A percentile compares a stretch with the other conserved stretches of the same genome.
Evolutionary conservation across 495 filamentous ascomycete genomes (phyloP).

Genomic region (Hypoxylon lienhwacheense): DNA sequence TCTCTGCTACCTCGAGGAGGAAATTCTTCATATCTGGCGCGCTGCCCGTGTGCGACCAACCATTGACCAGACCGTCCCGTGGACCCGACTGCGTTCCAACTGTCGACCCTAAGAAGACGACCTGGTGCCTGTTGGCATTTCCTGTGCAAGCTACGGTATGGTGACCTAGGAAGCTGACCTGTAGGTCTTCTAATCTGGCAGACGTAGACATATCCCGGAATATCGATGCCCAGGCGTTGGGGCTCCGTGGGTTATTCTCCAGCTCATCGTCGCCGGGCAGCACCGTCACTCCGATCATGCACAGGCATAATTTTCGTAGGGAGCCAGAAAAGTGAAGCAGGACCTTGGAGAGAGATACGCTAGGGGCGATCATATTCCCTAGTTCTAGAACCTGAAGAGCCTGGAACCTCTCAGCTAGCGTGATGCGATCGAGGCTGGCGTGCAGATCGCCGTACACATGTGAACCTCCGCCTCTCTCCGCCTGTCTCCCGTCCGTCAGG

Average conservation of each 20-base stretch:
- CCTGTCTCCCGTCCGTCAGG: slow-evolving; percentile 6
- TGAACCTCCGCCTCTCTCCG: background rate
- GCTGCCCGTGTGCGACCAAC: slow-evolving; percentile 23
- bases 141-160: slow-evolving; percentile 21
- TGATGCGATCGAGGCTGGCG: background rate
- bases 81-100: slow-evolving; percentile 22
- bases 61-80: slow-evolving; percentile 10
- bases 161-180: slow-evolving; percentile 18
- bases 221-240: slow-evolving; percentile 32
- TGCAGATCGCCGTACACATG: background rate
- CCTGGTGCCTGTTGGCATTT: slow-evolving; percentile 23
- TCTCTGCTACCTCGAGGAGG: slow-evolving; percentile 24
- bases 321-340: slow-evolving; percentile 16
- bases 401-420: slow-evolving; percentile 7
- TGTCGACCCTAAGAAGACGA: slow-evolving; percentile 28
- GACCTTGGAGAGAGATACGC: slow-evolving; percentile 14
- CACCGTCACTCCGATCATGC: slow-evolving; percentile 20
- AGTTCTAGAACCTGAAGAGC: slow-evolving; percentile 18
- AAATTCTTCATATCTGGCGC: slow-evolving; percentile 14
- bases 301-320: slow-evolving; percentile 17
- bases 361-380: slow-evolving; percentile 23
- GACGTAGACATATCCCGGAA: slow-evolving; percentile 18
- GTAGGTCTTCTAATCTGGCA: slow-evolving; percentile 16
- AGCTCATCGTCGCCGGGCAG: slow-evolving; percentile 22
- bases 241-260: slow-evolving; percentile 22